These are phyloP conservation scores for Jacaranda copaia DNA, from an alignment of 257 asterid genomes.

Conservation along the genomic window DNA sequence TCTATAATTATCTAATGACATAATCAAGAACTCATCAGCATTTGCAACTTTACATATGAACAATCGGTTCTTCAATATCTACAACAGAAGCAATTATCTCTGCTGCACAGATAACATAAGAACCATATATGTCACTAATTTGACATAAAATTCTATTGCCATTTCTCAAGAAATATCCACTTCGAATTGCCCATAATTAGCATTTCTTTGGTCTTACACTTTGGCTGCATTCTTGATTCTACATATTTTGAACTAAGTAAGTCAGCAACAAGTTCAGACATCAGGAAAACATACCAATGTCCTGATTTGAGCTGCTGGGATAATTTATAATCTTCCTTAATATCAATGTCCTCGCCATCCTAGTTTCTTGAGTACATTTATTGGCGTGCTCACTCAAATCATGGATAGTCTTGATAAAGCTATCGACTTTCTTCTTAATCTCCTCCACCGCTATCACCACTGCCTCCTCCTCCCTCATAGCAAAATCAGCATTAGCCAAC, in stretches of 20 bases:
- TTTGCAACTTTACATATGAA: neutral
- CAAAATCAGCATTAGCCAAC: conserved; percentile 65
- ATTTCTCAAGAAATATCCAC: conserved; percentile 11
- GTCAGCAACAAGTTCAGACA: neutral
- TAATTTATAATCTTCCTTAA: conserved; percentile 64
- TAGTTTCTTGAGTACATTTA: conserved; percentile 67
- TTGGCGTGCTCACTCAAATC: conserved; percentile 62
- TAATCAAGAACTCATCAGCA: neutral
- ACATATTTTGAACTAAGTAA: conserved; percentile 4
- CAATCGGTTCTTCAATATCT: conserved; percentile 23
- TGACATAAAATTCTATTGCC: neutral
- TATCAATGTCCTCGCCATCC: conserved; percentile 70
- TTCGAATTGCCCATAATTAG: conserved; percentile 10
- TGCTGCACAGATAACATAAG: too few species aligned
- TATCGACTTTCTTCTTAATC: conserved; percentile 61
- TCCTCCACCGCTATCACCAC: conserved; percentile 72
- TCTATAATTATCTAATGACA: neutral
- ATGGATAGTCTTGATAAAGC: conserved; percentile 61
- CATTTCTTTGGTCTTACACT: conserved; percentile 27
- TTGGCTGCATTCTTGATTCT: conserved; percentile 13
- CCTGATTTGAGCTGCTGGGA: conserved; percentile 53
- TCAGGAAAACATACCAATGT: conserved; percentile 62
- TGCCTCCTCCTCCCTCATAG: conserved; percentile 60
- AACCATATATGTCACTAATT: too few species aligned
- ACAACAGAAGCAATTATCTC: conserved; percentile 14